These are phyloP conservation scores for Saccharomycopsis olivae DNA, from an alignment of 805 yeast species.

Conservation along the genomic window DNA sequence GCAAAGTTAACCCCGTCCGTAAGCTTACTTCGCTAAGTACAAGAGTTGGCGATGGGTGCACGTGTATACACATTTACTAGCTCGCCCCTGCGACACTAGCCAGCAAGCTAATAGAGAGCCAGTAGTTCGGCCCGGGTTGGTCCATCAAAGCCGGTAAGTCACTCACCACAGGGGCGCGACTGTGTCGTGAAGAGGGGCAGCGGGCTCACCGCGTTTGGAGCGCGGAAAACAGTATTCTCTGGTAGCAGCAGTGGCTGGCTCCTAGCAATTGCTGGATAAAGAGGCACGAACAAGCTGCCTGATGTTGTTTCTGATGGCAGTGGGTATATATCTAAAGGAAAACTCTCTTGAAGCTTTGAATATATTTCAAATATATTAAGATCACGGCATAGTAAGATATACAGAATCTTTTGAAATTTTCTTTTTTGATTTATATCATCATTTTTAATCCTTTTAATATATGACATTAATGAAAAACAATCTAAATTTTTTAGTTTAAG, in stretches of 20 bases:
- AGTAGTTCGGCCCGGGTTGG: background rate
- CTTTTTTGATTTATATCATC: background rate
- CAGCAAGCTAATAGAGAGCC: background rate
- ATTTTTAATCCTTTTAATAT: background rate
- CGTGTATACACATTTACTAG: too few relatives aligned
- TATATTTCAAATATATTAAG: too few relatives aligned
- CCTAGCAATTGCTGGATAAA: background rate
- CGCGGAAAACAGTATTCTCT: background rate
- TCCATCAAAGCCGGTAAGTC: too few relatives aligned
- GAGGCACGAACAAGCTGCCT: too few relatives aligned
- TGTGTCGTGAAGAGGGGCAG: too few relatives aligned
- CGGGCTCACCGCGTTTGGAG: too few relatives aligned
- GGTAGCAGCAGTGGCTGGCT: background rate
- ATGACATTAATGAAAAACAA: conserved; percentile 2
- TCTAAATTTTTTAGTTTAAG: background rate
- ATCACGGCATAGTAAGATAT: background rate
- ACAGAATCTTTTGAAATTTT: conserved; percentile 1
- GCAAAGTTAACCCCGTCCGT: too few relatives aligned
- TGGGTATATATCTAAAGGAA: too few relatives aligned
- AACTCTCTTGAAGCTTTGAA: too few relatives aligned
- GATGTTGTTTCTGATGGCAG: too few relatives aligned
- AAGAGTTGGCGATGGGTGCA: too few relatives aligned
- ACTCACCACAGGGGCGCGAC: background rate
- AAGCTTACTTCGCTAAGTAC: too few relatives aligned
- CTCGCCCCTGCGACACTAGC: background rate